Percentiles rank a stretch among this genome's conserved stretches.
Evolutionary conservation across 176 grass and related monocot genomes (phyloP).

Genomic region (Elaeis guineensis): DNA sequence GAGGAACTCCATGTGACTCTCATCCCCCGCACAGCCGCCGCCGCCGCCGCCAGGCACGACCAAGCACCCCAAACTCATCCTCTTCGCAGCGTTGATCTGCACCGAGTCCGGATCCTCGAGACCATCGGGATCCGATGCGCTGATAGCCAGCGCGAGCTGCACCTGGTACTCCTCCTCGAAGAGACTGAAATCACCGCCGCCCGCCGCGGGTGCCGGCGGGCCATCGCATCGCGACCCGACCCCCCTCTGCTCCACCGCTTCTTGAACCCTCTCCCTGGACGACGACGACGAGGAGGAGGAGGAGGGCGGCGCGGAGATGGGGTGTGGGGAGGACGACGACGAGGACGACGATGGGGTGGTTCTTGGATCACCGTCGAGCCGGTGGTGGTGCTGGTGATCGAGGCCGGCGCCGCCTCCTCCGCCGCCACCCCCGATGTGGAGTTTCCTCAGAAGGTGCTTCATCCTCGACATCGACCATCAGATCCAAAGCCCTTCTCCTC

Average conservation of each 20-base stretch:
- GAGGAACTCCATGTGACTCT: conserved; percentile 53
- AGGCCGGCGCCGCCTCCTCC: conserved; percentile 14
- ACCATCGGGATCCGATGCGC: conserved; percentile 69
- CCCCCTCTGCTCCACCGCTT: conserved; percentile 5
- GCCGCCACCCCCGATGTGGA: conserved; percentile 58
- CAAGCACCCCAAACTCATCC: conserved; percentile 72
- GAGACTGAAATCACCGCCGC: conserved; percentile 21
- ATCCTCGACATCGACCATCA: conserved; percentile 70
- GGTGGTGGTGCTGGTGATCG: conserved; percentile 28
- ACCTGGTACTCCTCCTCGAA: conserved; percentile 94
- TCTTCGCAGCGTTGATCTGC: conserved; percentile 91
- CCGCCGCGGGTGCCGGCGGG: conserved; percentile 9
- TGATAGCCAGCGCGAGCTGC: conserved; percentile 82
- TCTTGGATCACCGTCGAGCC: conserved; percentile 5
- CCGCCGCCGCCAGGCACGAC: conserved; percentile 5
- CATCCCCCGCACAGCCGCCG: conserved; percentile 14
- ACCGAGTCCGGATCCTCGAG: conserved; percentile 83
- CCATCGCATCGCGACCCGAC: conserved; percentile 5
- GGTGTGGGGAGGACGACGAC: conserved; percentile 7
- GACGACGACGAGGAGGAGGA: not conserved
- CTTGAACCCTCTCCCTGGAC: not conserved
- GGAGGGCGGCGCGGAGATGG: conserved; percentile 5
- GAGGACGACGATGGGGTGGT: conserved; percentile 5
- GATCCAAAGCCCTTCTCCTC: conserved; percentile 16
- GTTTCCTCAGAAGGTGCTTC: conserved; percentile 95